Base-by-base conservation (phyloP, 2,329 filamentous ascomycete genomes). In the Tolypocladium inflatum region DNA sequence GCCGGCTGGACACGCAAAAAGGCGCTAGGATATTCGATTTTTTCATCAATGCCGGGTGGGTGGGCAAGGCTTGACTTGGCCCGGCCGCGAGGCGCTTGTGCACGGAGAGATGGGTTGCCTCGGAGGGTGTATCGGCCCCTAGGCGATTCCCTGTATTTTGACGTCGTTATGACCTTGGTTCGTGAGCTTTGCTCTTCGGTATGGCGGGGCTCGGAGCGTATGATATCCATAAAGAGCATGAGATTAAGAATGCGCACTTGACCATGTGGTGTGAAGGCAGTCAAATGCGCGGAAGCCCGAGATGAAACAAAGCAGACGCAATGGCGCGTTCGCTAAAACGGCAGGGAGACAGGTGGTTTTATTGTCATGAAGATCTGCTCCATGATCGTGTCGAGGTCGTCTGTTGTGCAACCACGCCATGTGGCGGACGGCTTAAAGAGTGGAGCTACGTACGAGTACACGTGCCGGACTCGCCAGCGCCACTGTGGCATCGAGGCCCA, bases 11-110 rank as follows among this genome's bases (percentile, higher is more conserved):
- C 67, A 83, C 85, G 11, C 88, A 89, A 62, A 97, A 97, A 72
- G 88, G 89, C 0, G 87, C 88, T 21, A 82, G 90, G 63, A 85
- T 97, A 59, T 97, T 93, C 73, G 94, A 97, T 71, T 97, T 97
- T 70, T 92, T 97, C 76, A 89, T 96, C 62, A 90, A 91, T 69
- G 87, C 86, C 58, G 94, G 93, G 3, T 97, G 93, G 91, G 87
- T 97, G 60, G 88, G 86, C 38, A 94, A 95, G 77, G 89, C 87
- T 33, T 95, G 62, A 70, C 23, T 26, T n/a, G 37, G 8, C 21
- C 3, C 3, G 37, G 8, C 17, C 21, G 15, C n/a, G 10, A 15
- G 17, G 45, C 17, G 45, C 15, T 11, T 7, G 23, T n/a, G 48
- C 48, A 21, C 19, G 3, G 48, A 21, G 17, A 10, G 4, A 35